phyloP scores from a whole-genome alignment of 352 stramenopile genomes.

The Phytophthora pinifolia region DNA sequence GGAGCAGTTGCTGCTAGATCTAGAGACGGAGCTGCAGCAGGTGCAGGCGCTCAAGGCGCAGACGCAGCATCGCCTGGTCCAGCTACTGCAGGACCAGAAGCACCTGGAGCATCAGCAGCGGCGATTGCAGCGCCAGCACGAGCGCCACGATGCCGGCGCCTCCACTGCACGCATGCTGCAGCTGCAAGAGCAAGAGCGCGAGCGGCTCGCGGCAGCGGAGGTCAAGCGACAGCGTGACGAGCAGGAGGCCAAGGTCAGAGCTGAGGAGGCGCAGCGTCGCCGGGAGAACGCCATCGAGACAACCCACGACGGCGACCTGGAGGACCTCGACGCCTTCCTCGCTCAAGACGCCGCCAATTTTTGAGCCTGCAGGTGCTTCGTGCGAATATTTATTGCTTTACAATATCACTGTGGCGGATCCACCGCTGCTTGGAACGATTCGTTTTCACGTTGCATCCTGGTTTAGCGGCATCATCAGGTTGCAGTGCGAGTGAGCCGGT shows the following conservation, averaged over 20 bases:
- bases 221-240: slow-evolving; percentile 28
- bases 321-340: slow-evolving; percentile 66
- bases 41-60: slow-evolving; percentile 49
- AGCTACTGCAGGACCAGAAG: slow-evolving; percentile 45
- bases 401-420: neutral
- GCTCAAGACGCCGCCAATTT: slow-evolving; percentile 51
- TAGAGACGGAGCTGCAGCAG: slow-evolving; percentile 48
- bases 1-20: slow-evolving; percentile 36
- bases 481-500: neutral
- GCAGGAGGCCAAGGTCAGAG: slow-evolving; percentile 26
- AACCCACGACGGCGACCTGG: slow-evolving; percentile 35
- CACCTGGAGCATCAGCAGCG: slow-evolving; percentile 44
- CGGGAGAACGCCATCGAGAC: slow-evolving; percentile 51
- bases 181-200: slow-evolving; percentile 60
- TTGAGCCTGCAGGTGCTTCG: slow-evolving; percentile 21
- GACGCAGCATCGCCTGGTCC: slow-evolving; percentile 35
- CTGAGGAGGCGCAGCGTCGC: slow-evolving; percentile 30
- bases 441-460: neutral
- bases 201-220: slow-evolving; percentile 27
- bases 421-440: neutral
- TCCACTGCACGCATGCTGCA: slow-evolving; percentile 59
- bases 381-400: slow-evolving; percentile 17
- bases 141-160: slow-evolving; percentile 32
- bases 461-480: neutral
- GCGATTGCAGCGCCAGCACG: slow-evolving; percentile 30